Base-by-base conservation (phyloP, 495 filamentous ascomycete species). In the Podospora fimiseda region DNA sequence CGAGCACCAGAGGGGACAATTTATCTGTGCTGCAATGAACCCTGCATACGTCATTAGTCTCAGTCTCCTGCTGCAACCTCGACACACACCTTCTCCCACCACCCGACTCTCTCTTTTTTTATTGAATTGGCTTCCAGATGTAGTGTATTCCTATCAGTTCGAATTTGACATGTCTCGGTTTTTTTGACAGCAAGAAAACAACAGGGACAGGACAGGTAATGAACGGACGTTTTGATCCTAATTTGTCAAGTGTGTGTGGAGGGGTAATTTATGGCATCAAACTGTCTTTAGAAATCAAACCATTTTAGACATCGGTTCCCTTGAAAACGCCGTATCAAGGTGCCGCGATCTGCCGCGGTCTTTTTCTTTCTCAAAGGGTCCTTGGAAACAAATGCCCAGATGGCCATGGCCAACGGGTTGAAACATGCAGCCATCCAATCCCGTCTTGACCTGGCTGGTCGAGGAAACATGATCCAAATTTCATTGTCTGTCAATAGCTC, bases 321-420 rank as follows among this genome's bases (percentile, higher is more conserved):
- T 20, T 14, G 6, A 14, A 21, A 30, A 42, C 20, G 16, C 9
- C n/a, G 40, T 37, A 40, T 19, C 27, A 33, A 33, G 27, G 42
- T 51, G 43, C 53, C 33, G 43, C 14, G 53, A 51, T 51, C 36
- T 56, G 53, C 53, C 20, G 43, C 9, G 42, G 20, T 8, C 18
- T 37, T 14, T 37, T 14, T 37, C 33, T 37, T 8, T 14, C n/a
- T 8, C 33, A 37, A n/a, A 33, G 27, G 27, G 27, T 33, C 27
- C 27, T 6, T 33, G 5, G 27, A 11, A 11, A n/a, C n/a, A 33
- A 33, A 33, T 11, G 27, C 6, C 27, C 11, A 11, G 27, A 33
- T 33, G 27, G 27, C 27, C 27, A 33, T 11, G 27, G 11, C 27
- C 27, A 5, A 11, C 27, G 27, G 27, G 27, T 5, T 33, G 27